Conservation (phyloP, 2,329 filamentous ascomycete genomes). For the Colletotrichum echinochloae region DNA sequence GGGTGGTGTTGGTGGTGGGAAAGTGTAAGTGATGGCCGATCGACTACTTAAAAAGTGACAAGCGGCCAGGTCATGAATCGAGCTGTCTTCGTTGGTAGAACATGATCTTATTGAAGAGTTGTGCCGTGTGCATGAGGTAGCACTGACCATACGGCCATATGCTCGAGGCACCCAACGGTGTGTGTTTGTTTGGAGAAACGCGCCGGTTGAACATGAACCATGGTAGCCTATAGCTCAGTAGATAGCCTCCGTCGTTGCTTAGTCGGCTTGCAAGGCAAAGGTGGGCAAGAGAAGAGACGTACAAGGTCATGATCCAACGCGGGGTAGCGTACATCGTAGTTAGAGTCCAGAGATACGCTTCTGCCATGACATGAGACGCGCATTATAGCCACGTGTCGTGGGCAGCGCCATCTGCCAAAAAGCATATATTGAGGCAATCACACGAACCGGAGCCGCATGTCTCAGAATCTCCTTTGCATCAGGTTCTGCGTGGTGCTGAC, state of each 20-base stretch:
- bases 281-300: not conserved
- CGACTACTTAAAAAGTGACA: not conserved
- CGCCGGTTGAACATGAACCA: constrained; percentile 8
- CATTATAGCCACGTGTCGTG: constrained; percentile 34
- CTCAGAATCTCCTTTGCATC: constrained; percentile 33
- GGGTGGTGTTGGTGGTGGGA: constrained; percentile 2
- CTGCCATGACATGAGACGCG: constrained; percentile 31
- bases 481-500: constrained; percentile 35
- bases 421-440: constrained; percentile 32
- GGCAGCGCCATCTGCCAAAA: constrained; percentile 25
- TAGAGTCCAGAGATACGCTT: constrained; percentile 32
- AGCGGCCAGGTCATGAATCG: constrained; percentile 2
- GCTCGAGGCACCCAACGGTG: constrained; percentile 7
- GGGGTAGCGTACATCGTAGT: constrained; percentile 21
- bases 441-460: constrained; percentile 27
- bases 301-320: constrained; percentile 13
- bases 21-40: not conserved
- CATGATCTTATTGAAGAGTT: not conserved
- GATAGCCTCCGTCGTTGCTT: constrained; percentile 19
- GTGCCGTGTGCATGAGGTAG: constrained; percentile 15
- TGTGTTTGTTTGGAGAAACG: constrained; percentile 8
- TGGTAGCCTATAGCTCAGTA: not conserved
- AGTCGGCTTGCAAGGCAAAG: constrained; percentile 1
- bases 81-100: constrained; percentile 6
- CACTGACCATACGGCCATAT: constrained; percentile 2